Evolutionary conservation across 2,329 filamentous ascomycete species (phyloP), one percentile per base, ranked within the genome.

Genomic region (Colletotrichum eleusines): DNA sequence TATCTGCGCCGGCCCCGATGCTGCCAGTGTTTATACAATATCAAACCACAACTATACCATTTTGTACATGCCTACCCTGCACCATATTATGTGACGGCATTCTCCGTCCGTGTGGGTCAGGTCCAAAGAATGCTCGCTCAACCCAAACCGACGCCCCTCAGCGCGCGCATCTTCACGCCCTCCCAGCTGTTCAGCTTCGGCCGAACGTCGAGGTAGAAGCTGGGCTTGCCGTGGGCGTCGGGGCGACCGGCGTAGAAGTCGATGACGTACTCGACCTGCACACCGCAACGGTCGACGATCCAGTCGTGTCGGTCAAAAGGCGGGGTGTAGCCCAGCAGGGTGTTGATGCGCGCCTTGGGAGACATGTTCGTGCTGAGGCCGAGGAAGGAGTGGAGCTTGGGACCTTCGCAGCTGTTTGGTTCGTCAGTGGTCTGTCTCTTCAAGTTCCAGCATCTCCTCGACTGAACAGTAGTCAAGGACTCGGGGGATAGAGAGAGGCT

Each of bases 241-340:
- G 82, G 81, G 7, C 87, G 84, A 0, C 96, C 96, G 6, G 94
- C 90, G 79, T 99, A 99, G 77, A 99, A 99, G 81, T 99, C 96
- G 80, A 99, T 99, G 48, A 99, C 92, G 79, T 99, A 99, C 76
- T 98, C 96, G 59, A 99, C 84, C 77, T 89, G 89, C 26, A 86
- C 91, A 38, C 93, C 95, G 78, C 96, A 98, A 62, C 96, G 87
- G 81, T 99, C 95, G 44, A 99, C 91, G 31, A 98, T 90, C 96
- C 96, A 99, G 81, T 99, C 96, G 80, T 99, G 96, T 35, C 96
- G 87, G 82, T 99, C 96, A 81, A 99, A 99, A 1, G 96, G 96
- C 63, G 91, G 86, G 71, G 92, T 91, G 80, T 97, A 98, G n/a
- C 96, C 96, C 64, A 97, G 83, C 69, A 94, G 81, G 5, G 91